Evolutionary conservation across 345 rosid species (phyloP), one percentile per base, ranked within the genome.

Genomic region (Gossypium bickii): DNA sequence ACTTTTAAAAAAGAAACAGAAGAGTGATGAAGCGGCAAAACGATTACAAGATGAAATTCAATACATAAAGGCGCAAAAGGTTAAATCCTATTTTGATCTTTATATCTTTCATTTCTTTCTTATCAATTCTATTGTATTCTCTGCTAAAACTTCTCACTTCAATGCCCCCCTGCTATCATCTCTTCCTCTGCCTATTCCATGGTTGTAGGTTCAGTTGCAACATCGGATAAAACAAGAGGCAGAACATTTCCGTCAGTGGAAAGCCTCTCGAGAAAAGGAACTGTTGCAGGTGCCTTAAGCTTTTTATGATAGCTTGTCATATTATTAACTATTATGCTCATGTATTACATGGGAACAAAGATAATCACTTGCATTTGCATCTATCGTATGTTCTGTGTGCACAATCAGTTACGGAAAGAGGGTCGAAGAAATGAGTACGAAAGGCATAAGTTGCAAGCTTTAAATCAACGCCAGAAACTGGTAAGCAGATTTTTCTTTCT

Each of bases 161-260:
- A 67, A 22, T 25, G 15, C 34, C 13, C 57, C 57, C 59, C 72
- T 60, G 12, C 51, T 63, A 69, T 71, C 69, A 71, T 75, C 60
- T 67, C 24, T 68, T 34, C 70, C 49, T 27, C 27, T 76, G 75
- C 71, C 16, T 22, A 18, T 72, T 55, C 52, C 52, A 52, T 48
- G 59, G 34, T 68, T 79, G 12, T 62, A 95, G 99, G 99, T 95
- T 84, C 99, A 93, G 82, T 84, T 95, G 82, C 99, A 93, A 75
- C 94, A 95, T 68, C 93, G 86, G 76, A 95, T 95, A 84, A 95
- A 91, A 86, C 98, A 93, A 85, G 99, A 95, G 83, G 97, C 99
- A 16, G 99, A 95, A 78, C 99, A 91, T 77, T 95, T 95, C 82
- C 91, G 99, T 52, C 99, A 89, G 61, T 95, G 98, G 99, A 95